phyloP scores from a whole-genome alignment of 768 basidiomycete species.

The Lactifluus piperatus region DNA sequence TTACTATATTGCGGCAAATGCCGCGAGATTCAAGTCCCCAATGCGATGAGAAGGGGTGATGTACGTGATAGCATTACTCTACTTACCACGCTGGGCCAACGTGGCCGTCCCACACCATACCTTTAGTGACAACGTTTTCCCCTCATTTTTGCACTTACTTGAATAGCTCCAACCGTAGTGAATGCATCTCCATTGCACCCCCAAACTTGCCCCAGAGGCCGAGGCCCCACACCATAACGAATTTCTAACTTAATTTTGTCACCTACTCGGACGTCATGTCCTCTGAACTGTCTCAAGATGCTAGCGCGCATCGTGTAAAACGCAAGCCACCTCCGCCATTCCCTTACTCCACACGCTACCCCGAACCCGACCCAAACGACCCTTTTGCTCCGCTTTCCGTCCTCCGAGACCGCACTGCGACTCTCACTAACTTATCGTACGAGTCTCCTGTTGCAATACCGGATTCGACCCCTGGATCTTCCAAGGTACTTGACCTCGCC shows the following conservation, averaged over 20 bases:
- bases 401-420: slow-evolving; percentile 42
- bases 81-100: slow-evolving; percentile 10
- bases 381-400: slow-evolving; percentile 64
- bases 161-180: not conserved
- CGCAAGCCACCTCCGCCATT: slow-evolving; percentile 53
- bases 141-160: slow-evolving; percentile 14
- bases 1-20: not conserved
- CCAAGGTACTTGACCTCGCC: slow-evolving; percentile 12
- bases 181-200: not conserved
- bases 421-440: slow-evolving; percentile 4
- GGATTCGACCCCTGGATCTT: not conserved
- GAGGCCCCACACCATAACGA: not conserved
- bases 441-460: slow-evolving; percentile 2
- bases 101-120: slow-evolving; percentile 10
- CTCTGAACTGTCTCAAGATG: not conserved
- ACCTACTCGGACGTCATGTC: not conserved
- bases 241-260: not conserved
- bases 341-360: slow-evolving; percentile 47
- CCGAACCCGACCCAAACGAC: slow-evolving; percentile 56
- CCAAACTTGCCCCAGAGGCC: not conserved
- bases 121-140: slow-evolving; percentile 9
- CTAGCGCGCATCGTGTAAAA: slow-evolving; percentile 26
- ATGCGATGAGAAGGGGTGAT: slow-evolving; percentile 9
- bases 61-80: slow-evolving; percentile 1
- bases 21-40: not conserved